Evolutionary conservation across 2,329 filamentous ascomycete genomes (phyloP), one percentile per base, ranked within the genome.

Genomic region (Ophiobolus disseminans): DNA sequence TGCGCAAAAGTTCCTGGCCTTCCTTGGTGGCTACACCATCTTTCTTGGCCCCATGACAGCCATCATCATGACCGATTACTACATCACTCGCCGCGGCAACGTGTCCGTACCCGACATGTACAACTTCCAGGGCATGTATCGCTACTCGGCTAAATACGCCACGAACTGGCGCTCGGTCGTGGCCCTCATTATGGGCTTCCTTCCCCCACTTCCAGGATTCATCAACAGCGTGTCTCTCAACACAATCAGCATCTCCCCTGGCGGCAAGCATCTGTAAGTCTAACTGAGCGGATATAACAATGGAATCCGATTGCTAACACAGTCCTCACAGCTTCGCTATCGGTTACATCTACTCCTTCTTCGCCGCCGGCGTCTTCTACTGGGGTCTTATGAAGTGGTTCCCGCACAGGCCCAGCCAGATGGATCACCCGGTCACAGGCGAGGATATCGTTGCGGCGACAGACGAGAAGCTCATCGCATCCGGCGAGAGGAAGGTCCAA

Each of bases 351-450:
- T 73, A 73, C 50, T 72, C 68, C 7, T 73, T 73, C 54, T 37
- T 67, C 48, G 60, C 66, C 11, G 60, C 69, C 5, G 66, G 68
- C 10, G 36, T 73, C 21, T 70, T 73, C 43, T 73, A 73, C 59
- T 72, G 57, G 50, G 43, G 31, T 22, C 66, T 73, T 51, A 73
- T 68, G 45, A 53, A 57, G 6, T 70, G 63, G 42, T 62, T 63
- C 43, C 68, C 69, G n/a, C 85, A 89, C 7, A 89, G 85, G 73
- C 94, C 94, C 78, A 86, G 94, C 43, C 91, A 91, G 86, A 80
- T 96, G 70, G 90, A 95, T 70, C 86, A 89, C 1, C 84, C 95
- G 10, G 77, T 76, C 23, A 80, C 78, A n/a, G 85, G 86, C 38
- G 85, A 87, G 66, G 83, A 84, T 39, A 86, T 73, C 42, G 67